Conservation (phyloP, 257 asterid species). For the Solanum chaucha region DNA sequence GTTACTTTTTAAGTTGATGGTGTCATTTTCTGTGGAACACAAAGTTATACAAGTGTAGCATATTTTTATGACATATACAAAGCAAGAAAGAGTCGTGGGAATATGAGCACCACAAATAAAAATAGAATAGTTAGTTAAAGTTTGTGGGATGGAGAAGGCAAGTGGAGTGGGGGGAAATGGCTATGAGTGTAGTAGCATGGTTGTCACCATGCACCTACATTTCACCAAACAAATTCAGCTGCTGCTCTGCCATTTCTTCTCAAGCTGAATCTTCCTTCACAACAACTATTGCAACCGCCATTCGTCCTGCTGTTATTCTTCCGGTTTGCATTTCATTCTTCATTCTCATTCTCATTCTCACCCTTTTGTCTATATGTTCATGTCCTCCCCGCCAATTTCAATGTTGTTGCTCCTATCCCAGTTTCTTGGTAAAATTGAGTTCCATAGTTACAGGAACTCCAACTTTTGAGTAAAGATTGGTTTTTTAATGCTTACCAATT, state of each 20-base stretch:
- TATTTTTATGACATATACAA: background rate
- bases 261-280: conserved; percentile 9
- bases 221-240: conserved; percentile 19
- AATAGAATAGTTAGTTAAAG: background rate
- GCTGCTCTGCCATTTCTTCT: conserved; percentile 34
- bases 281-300: conserved; percentile 13
- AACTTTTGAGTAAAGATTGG: background rate
- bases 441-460: background rate
- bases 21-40: background rate
- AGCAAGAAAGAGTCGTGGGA: background rate
- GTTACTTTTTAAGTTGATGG: no score
- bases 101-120: background rate
- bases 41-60: background rate
- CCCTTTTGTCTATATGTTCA: background rate
- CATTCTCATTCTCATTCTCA: background rate
- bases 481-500: background rate
- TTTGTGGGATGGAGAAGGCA: background rate
- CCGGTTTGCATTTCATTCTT: conserved; percentile 30
- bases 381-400: background rate
- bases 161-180: conserved; percentile 24
- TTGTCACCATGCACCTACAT: conserved; percentile 10
- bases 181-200: conserved; percentile 34
- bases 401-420: background rate
- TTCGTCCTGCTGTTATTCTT: conserved; percentile 90
- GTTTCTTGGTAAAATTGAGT: background rate